These are phyloP conservation scores for Phytophthora pseudosyringae DNA, from an alignment of 352 stramenopile genomes.

Conservation along the genomic window DNA sequence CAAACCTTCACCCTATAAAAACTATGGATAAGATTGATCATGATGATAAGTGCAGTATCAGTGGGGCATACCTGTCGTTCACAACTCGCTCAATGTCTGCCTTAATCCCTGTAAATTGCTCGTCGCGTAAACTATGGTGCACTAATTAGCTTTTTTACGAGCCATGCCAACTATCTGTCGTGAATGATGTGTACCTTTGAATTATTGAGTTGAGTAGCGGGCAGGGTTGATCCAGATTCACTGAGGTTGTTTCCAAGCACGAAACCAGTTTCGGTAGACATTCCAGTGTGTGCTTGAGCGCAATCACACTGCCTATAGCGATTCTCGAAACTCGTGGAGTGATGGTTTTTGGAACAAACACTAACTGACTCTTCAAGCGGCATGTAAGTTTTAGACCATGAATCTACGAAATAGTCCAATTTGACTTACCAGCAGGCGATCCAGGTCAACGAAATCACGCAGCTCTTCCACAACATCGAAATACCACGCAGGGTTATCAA, in stretches of 20 bases:
- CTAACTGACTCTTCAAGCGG: conserved; percentile 63
- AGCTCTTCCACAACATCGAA: conserved; percentile 84
- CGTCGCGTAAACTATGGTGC: conserved; percentile 50
- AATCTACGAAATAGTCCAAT: background rate
- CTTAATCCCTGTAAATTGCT: conserved; percentile 60
- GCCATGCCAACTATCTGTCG: background rate
- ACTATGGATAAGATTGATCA: conserved; percentile 1
- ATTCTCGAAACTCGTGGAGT: conserved; percentile 72
- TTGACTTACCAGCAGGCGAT: conserved; percentile 67
- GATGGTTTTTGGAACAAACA: conserved; percentile 80
- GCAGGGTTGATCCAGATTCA: conserved; percentile 43
- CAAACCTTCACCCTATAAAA: conserved; percentile 63
- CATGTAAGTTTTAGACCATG: background rate
- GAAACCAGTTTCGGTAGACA: conserved; percentile 59
- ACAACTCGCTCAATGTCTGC: conserved; percentile 77
- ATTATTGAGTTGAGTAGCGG: conserved; percentile 70
- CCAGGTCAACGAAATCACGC: conserved; percentile 72
- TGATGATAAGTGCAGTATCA: background rate
- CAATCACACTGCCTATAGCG: conserved; percentile 81
- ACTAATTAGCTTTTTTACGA: conserved; percentile 12
- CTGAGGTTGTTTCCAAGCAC: conserved; percentile 49
- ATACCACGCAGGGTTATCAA: conserved; percentile 84
- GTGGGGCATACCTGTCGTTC: conserved; percentile 60
- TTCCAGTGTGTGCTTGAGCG: conserved; percentile 85
- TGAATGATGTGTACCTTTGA: conserved; percentile 45